Evolutionary conservation across 2,329 filamentous ascomycete species (phyloP).

Genomic region (Fusarium xylarioides): DNA sequence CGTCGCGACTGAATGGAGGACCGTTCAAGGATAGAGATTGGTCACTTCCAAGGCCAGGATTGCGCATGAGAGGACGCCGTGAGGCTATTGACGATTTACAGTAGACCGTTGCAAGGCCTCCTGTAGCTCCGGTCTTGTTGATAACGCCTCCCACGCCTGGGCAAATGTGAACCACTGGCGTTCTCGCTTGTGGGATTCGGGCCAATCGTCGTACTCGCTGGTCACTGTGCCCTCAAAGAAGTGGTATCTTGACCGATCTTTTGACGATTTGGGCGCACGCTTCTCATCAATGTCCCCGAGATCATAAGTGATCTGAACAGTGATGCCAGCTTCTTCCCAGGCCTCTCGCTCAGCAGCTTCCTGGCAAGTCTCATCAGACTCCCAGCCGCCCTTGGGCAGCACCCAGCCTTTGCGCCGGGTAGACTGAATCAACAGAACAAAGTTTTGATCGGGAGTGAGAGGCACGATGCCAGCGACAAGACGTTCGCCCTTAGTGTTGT

Average conservation of each 20-base stretch:
- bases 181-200: slow-evolving; percentile 90
- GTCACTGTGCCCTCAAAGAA: slow-evolving; percentile 91
- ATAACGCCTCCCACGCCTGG: slow-evolving; percentile 81
- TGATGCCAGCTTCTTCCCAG: slow-evolving; percentile 97
- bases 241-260: slow-evolving; percentile 72
- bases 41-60: not conserved
- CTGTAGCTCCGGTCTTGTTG: slow-evolving; percentile 83
- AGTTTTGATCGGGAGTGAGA: slow-evolving; percentile 83
- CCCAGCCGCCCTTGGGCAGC: slow-evolving; percentile 97
- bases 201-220: slow-evolving; percentile 87
- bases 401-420: slow-evolving; percentile 94
- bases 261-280: slow-evolving; percentile 77
- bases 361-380: slow-evolving; percentile 88
- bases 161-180: slow-evolving; percentile 89
- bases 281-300: slow-evolving; percentile 88
- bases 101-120: slow-evolving; percentile 87
- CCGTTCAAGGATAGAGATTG: not conserved
- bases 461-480: slow-evolving; percentile 95
- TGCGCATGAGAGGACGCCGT: not conserved
- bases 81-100: slow-evolving; percentile 58
- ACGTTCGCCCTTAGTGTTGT: slow-evolving; percentile 89
- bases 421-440: slow-evolving; percentile 93
- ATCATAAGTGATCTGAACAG: slow-evolving; percentile 84
- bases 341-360: slow-evolving; percentile 90
- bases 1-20: not conserved